Percentiles rank a stretch among this genome's conserved stretches.
These are phyloP conservation scores for Colletotrichum sp. DNA, from an alignment of 2,329 filamentous ascomycete genomes.

Conservation along the genomic window DNA sequence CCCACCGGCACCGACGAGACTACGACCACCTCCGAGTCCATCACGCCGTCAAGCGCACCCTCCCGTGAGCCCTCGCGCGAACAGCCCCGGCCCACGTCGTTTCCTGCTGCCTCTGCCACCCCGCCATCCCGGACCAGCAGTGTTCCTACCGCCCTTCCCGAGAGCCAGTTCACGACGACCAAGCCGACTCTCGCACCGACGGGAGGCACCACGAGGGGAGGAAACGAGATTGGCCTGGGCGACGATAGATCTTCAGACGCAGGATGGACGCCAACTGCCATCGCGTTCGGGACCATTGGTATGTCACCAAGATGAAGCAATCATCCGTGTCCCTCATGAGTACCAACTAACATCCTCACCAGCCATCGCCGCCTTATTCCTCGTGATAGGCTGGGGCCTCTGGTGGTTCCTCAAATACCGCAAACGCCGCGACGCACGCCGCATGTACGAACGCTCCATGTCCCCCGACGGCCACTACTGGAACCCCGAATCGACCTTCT, in stretches of 20 bases:
- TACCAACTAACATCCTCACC: not conserved
- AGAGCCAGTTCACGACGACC: not conserved
- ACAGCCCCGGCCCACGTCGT: not conserved
- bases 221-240: not conserved
- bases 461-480: not conserved
- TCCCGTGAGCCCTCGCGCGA: not conserved
- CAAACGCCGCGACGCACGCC: not conserved
- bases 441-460: not conserved
- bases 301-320: not conserved
- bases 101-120: not conserved
- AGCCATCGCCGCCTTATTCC: constrained; percentile 14
- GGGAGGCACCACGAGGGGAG: not conserved
- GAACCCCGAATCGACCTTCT: constrained; percentile 4
- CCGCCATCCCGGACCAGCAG: not conserved
- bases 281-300: constrained; percentile 21
- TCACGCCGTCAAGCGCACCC: not conserved
- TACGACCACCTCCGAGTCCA: not conserved
- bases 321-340: rapidly evolving
- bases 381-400: constrained; percentile 8
- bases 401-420: constrained; percentile 19
- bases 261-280: constrained; percentile 17
- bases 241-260: not conserved
- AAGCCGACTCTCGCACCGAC: not conserved
- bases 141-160: not conserved
- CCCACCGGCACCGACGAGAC: not conserved